These are phyloP conservation scores for Warburgia ugandensis DNA, from an alignment of 164 flowering plant species.

Conservation along the genomic window DNA sequence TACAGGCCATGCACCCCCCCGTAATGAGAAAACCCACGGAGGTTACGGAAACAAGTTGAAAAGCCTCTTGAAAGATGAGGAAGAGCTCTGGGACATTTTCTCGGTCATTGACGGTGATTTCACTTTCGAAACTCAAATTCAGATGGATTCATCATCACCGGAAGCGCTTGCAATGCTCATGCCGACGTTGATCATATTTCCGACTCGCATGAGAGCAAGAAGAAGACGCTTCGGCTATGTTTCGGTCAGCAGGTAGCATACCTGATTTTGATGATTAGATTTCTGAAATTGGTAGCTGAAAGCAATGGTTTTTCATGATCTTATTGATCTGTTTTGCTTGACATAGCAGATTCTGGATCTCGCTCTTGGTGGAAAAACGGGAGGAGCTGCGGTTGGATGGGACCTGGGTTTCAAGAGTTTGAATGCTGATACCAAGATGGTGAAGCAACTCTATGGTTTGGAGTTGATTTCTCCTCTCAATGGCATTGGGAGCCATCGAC, in stretches of 20 bases:
- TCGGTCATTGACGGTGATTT: slow-evolving; percentile 12
- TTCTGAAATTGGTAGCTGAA: too few species aligned
- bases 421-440: background rate
- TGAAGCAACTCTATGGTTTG: background rate
- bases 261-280: too few species aligned
- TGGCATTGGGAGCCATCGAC: slow-evolving; percentile 8
- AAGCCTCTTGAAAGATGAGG: slow-evolving; percentile 4
- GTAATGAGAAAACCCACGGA: slow-evolving; percentile 3
- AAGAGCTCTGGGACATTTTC: slow-evolving; percentile 8
- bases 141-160: slow-evolving; percentile 13
- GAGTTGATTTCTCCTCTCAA: background rate
- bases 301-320: background rate
- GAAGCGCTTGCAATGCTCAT: slow-evolving; percentile 7
- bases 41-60: slow-evolving; percentile 1
- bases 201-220: slow-evolving; percentile 4
- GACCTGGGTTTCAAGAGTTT: slow-evolving; percentile 7
- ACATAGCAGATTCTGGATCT: slow-evolving; percentile 2
- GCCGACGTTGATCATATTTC: slow-evolving; percentile 5
- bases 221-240: slow-evolving; percentile 11
- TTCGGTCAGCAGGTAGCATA: slow-evolving; percentile 12
- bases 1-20: slow-evolving; percentile 6
- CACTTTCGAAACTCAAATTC: slow-evolving; percentile 1
- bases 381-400: slow-evolving; percentile 7
- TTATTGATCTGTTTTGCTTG: background rate
- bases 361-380: slow-evolving; percentile 6